A percentile compares a stretch with the other conserved stretches of the same genome.
These are phyloP conservation scores for Solioccasus polychromus DNA, from an alignment of 768 basidiomycete genomes.

Conservation along the genomic window DNA sequence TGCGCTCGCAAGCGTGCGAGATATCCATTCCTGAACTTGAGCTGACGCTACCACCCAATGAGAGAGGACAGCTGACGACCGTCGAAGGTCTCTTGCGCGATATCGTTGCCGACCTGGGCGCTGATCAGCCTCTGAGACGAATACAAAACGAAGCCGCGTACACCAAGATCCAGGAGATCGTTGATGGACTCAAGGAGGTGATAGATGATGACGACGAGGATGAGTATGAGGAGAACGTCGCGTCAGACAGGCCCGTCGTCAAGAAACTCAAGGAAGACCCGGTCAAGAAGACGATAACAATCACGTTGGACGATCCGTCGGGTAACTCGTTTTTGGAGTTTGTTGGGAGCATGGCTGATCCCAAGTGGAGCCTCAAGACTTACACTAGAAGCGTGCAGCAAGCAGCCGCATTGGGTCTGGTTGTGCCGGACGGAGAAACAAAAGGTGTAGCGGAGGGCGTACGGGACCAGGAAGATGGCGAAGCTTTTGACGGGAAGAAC, in stretches of 20 bases:
- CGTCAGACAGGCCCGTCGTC: conserved; percentile 27
- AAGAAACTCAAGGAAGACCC: conserved; percentile 38
- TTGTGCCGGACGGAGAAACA: conserved; percentile 44
- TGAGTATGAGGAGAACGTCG: conserved; percentile 34
- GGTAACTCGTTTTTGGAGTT: conserved; percentile 99
- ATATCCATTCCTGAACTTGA: conserved; percentile 84
- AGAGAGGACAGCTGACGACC: conserved; percentile 93
- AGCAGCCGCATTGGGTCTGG: conserved; percentile 75
- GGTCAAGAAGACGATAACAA: conserved; percentile 71
- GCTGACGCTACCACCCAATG: conserved; percentile 79
- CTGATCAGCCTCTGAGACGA: conserved; percentile 80
- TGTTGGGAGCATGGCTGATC: conserved; percentile 78
- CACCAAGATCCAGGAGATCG: conserved; percentile 68
- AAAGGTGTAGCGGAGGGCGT: neutral
- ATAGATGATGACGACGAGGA: conserved; percentile 61
- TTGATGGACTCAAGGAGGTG: conserved; percentile 63
- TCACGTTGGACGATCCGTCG: conserved; percentile 87
- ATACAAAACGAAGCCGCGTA: conserved; percentile 74
- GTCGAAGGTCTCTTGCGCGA: conserved; percentile 90
- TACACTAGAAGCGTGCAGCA: conserved; percentile 80
- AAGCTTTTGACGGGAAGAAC: conserved; percentile 41
- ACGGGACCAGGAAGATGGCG: conserved; percentile 11
- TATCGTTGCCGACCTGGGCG: conserved; percentile 72
- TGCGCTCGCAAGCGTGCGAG: conserved; percentile 82
- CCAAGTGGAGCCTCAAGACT: conserved; percentile 86